phyloP scores from a whole-genome alignment of 371 early-diverging fungal genomes.

The Mucor circinelloides region DNA sequence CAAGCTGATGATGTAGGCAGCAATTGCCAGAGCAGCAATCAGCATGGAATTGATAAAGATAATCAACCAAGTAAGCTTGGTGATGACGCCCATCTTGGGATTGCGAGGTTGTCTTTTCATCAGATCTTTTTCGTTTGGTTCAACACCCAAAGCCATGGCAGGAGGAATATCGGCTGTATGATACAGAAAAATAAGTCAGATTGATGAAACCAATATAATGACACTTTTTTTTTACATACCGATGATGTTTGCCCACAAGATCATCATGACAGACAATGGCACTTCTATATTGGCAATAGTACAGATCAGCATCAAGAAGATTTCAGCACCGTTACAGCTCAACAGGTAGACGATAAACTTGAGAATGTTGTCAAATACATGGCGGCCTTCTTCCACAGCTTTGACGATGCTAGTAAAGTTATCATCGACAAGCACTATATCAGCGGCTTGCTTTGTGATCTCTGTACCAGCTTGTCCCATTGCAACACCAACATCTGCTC shows the following conservation, averaged over 20 bases:
- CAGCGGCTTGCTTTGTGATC: constrained; percentile 87
- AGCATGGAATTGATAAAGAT: constrained; percentile 34
- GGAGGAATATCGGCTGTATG: constrained; percentile 64
- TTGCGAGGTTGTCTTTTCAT: constrained; percentile 84
- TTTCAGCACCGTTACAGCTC: constrained; percentile 80
- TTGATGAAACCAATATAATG: not conserved
- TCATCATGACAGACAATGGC: constrained; percentile 57
- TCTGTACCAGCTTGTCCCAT: constrained; percentile 91
- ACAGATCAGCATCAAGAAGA: constrained; percentile 64
- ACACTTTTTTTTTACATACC: no score
- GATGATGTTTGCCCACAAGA: constrained; percentile 49
- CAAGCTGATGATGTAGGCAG: constrained; percentile 54
- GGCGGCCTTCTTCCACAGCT: constrained; percentile 80
- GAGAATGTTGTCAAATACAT: constrained; percentile 86
- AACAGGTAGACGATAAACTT: constrained; percentile 88
- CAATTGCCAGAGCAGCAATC: constrained; percentile 66
- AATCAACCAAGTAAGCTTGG: constrained; percentile 32
- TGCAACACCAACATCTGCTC: constrained; percentile 90
- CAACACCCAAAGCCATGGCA: constrained; percentile 80
- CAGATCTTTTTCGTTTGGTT: constrained; percentile 74
- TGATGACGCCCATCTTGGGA: constrained; percentile 61
- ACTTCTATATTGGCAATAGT: constrained; percentile 46
- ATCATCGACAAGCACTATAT: constrained; percentile 83
- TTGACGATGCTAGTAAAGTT: constrained; percentile 81
- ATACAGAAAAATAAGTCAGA: not conserved